Evolutionary conservation across 2,329 filamentous ascomycete species (phyloP).

Genomic region (Nothomitra cinnamomea): DNA sequence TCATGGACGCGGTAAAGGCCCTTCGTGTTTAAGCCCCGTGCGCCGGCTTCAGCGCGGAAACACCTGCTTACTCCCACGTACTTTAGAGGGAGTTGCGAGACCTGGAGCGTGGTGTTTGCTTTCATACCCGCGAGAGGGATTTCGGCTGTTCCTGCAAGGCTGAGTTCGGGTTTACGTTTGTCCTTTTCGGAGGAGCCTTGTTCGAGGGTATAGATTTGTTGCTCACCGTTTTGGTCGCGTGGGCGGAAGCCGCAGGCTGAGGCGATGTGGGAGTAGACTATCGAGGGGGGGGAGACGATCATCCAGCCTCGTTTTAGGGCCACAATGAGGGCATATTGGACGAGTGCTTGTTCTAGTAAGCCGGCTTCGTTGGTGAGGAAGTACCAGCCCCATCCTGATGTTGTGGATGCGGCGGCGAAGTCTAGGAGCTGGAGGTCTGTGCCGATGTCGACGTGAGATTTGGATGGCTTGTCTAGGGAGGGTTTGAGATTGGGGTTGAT

Average conservation of each 20-base stretch:
- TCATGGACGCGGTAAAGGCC: constrained; percentile 94
- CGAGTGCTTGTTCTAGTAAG: constrained; percentile 81
- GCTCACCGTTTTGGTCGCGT: constrained; percentile 75
- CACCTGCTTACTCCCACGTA: constrained; percentile 76
- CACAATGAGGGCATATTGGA: constrained; percentile 67
- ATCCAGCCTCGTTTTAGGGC: constrained; percentile 62
- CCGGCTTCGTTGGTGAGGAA: constrained; percentile 85
- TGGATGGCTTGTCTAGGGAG: constrained; percentile 16
- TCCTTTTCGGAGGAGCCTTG: constrained; percentile 44
- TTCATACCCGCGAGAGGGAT: constrained; percentile 88
- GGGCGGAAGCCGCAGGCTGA: constrained; percentile 89
- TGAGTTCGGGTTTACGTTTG: constrained; percentile 48
- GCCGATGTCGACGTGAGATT: constrained; percentile 65
- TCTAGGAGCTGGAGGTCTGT: constrained; percentile 77
- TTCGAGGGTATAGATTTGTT: constrained; percentile 72
- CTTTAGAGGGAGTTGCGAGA: constrained; percentile 53
- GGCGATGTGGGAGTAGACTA: constrained; percentile 86
- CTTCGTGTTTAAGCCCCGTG: constrained; percentile 77
- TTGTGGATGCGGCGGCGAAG: constrained; percentile 63
- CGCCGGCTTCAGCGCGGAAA: constrained; percentile 88
- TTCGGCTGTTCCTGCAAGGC: constrained; percentile 78
- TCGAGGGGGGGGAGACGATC: constrained; percentile 65
- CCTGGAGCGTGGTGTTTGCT: constrained; percentile 51
- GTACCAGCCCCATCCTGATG: constrained; percentile 95
- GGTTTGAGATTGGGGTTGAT: constrained; percentile 48